Evolutionary conservation across 1,139 yeast genomes (phyloP).

Genomic region (Yamadazyma atlantica): DNA sequence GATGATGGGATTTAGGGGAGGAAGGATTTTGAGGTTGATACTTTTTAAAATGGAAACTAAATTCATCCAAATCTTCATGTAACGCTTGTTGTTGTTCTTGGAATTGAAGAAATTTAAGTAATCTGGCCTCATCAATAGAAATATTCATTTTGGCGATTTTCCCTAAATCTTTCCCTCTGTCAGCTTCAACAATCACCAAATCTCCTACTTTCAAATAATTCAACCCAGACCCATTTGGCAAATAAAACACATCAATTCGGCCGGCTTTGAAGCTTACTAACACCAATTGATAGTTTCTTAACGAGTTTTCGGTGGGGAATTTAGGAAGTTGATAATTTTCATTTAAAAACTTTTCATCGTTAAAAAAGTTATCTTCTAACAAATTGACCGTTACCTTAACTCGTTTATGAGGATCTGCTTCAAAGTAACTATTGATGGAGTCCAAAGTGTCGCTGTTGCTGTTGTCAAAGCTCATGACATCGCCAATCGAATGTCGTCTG

Average conservation of each 20-base stretch:
- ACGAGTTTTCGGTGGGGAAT: slow-evolving; percentile 38
- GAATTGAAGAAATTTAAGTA: slow-evolving; percentile 53
- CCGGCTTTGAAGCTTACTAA: slow-evolving; percentile 86
- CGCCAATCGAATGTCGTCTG: slow-evolving; percentile 13
- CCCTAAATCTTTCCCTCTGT: slow-evolving; percentile 90
- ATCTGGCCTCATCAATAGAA: slow-evolving; percentile 61
- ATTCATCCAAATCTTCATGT: slow-evolving; percentile 16
- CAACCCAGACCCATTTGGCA: slow-evolving; percentile 39
- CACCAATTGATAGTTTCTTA: slow-evolving; percentile 42
- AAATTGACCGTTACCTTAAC: slow-evolving; percentile 34
- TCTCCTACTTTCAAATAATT: slow-evolving; percentile 54
- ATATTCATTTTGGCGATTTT: slow-evolving; percentile 68
- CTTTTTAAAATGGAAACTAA: slow-evolving; percentile 3
- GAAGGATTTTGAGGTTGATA: background rate
- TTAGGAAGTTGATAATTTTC: slow-evolving; percentile 41
- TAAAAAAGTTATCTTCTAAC: slow-evolving; percentile 25
- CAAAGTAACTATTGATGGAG: slow-evolving; percentile 37
- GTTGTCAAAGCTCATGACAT: slow-evolving; percentile 4
- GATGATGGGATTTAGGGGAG: slow-evolving; percentile 23
- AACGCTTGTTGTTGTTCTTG: slow-evolving; percentile 60
- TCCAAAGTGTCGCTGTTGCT: slow-evolving; percentile 14
- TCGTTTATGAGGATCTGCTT: slow-evolving; percentile 39
- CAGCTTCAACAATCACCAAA: slow-evolving; percentile 95
- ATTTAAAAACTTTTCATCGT: slow-evolving; percentile 24
- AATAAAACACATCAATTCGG: slow-evolving; percentile 77